Evolutionary conservation across 23 red algal genomes (phyloP).

Genomic region (Gracilaria vermiculophylla): DNA sequence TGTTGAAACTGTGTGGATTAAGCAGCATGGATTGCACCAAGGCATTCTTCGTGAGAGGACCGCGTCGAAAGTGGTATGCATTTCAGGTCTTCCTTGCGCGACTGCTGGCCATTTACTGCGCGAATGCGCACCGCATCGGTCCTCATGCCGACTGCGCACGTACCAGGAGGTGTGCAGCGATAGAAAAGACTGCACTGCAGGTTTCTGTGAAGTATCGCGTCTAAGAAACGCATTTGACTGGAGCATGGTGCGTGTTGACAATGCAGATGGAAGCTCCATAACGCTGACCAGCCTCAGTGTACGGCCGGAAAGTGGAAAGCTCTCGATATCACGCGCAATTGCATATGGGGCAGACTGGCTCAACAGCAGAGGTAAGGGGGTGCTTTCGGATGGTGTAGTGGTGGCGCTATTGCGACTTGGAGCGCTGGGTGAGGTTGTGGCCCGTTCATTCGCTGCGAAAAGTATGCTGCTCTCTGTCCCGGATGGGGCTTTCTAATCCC

Average conservation of each 20-base stretch:
- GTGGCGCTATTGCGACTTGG: no score
- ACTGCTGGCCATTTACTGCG: neutral
- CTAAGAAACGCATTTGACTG: neutral
- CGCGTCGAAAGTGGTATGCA: neutral
- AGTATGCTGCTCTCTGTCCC: no score
- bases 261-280: neutral
- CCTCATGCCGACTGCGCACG: neutral
- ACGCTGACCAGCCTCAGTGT: neutral
- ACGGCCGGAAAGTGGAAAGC: no score
- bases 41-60: neutral
- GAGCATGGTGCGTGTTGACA: neutral
- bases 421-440: no score
- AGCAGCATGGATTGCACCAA: neutral
- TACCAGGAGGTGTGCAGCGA: neutral
- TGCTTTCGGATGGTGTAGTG: no score
- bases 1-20: neutral
- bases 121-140: neutral
- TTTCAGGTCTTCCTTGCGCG: neutral
- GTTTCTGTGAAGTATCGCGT: neutral
- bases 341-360: neutral
- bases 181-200: neutral
- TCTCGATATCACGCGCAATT: neutral
- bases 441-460: no score
- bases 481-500: no score
- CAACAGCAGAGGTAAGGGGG: neutral